Percentiles rank a stretch among this genome's conserved stretches.
phyloP scores from a whole-genome alignment of 441 rosid species.

The Populus tomentosa region DNA sequence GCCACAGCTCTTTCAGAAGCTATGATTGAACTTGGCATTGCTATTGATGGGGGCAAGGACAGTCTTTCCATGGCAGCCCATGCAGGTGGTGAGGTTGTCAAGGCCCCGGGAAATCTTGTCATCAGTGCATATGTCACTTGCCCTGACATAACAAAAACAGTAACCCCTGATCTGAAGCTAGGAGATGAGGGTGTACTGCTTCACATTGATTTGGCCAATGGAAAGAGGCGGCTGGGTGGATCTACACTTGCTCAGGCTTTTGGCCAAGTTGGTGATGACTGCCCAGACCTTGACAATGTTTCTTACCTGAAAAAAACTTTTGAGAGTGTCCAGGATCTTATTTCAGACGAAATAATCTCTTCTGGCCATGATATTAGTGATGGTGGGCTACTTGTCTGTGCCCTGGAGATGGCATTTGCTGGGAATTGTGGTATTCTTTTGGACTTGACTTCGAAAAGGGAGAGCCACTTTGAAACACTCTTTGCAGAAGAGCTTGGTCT shows the following conservation, averaged over 20 bases:
- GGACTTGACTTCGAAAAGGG: constrained; percentile 51
- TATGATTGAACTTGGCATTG: constrained; percentile 92
- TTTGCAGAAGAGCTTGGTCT: constrained; percentile 93
- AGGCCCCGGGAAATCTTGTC: constrained; percentile 97
- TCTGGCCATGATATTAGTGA: constrained; percentile 94
- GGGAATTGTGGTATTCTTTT: constrained; percentile 74
- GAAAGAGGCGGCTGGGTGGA: constrained; percentile 85
- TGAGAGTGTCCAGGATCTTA: constrained; percentile 67
- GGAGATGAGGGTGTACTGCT: constrained; percentile 70
- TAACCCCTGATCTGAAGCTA: constrained; percentile 86
- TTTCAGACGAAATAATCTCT: constrained; percentile 51
- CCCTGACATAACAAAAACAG: constrained; percentile 85
- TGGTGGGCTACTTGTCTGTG: constrained; percentile 76
- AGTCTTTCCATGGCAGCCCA: constrained; percentile 97
- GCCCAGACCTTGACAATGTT: constrained; percentile 90
- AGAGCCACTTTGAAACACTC: constrained; percentile 66
- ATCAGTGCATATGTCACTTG: constrained; percentile 86
- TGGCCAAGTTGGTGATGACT: constrained; percentile 78
- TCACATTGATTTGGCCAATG: constrained; percentile 86
- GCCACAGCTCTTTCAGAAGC: constrained; percentile 78
- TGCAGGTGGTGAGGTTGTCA: constrained; percentile 74
- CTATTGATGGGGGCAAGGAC: constrained; percentile 96
- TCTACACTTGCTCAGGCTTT: constrained; percentile 90
- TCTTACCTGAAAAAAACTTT: constrained; percentile 66
- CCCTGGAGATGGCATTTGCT: constrained; percentile 94